These are phyloP conservation scores for Arxiozyma bovina DNA, from an alignment of 1,139 yeast genomes.

Conservation along the genomic window DNA sequence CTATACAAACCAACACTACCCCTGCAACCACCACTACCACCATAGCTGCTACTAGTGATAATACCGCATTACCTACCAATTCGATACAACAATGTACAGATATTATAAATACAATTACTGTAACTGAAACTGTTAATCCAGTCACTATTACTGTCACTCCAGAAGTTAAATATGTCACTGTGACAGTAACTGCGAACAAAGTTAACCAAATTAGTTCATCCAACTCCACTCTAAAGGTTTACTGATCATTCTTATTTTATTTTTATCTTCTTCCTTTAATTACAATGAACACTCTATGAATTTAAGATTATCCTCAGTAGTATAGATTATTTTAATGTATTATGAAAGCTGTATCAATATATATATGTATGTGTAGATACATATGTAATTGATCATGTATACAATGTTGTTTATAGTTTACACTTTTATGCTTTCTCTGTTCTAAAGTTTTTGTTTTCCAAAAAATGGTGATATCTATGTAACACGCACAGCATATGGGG, in stretches of 20 bases:
- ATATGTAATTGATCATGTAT: too few species aligned
- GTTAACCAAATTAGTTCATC: constrained; percentile 10
- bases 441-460: not conserved
- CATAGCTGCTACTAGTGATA: not conserved
- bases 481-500: too few species aligned
- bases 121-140: constrained; percentile 8
- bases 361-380: too few species aligned
- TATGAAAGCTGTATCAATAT: not conserved
- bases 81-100: not conserved
- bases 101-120: not conserved
- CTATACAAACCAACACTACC: not conserved
- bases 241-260: not conserved
- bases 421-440: too few species aligned
- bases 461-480: too few species aligned
- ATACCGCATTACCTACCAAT: not conserved
- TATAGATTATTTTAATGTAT: too few species aligned
- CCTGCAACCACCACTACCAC: not conserved
- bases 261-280: too few species aligned
- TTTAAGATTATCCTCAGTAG: not conserved
- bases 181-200: constrained; percentile 12
- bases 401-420: too few species aligned
- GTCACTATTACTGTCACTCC: constrained; percentile 4
- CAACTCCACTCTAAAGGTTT: not conserved
- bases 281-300: too few species aligned
- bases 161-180: constrained; percentile 15